These are phyloP conservation scores for Chenopodium berlandieri DNA, from an alignment of 148 eudicot genomes.

Conservation along the genomic window DNA sequence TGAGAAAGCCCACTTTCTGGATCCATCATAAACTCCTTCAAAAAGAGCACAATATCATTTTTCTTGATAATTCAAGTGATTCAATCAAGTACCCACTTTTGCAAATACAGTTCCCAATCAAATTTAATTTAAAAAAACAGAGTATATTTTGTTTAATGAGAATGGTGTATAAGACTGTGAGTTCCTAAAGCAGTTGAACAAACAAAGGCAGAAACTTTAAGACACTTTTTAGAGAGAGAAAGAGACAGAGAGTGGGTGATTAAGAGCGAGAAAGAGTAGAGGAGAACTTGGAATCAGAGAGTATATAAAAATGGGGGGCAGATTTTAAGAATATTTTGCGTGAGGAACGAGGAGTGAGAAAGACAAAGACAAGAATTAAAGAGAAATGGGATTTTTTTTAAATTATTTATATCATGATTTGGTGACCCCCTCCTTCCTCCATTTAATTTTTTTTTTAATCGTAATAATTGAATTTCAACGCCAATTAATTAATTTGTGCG, in stretches of 20 bases:
- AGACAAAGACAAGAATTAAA: not conserved
- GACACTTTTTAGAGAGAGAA: not conserved
- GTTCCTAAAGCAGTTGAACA: constrained; percentile 33
- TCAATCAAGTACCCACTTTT: constrained; percentile 31
- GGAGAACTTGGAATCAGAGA: constrained; percentile 16
- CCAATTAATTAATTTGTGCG: no score
- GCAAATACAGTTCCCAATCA: constrained; percentile 29
- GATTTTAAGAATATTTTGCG: constrained; percentile 25
- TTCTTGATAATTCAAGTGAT: constrained; percentile 29
- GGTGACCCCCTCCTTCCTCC: not conserved
- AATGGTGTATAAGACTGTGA: constrained; percentile 5
- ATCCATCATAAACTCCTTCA: constrained; percentile 66
- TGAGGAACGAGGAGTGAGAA: constrained; percentile 9
- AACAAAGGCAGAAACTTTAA: constrained; percentile 20
- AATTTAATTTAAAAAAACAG: constrained; percentile 12
- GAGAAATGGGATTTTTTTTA: not conserved
- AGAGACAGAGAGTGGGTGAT: constrained; percentile 15
- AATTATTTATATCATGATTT: not conserved
- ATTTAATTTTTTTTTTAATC: no score
- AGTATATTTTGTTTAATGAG: not conserved
- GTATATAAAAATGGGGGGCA: not conserved
- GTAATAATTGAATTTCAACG: no score
- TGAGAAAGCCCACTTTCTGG: constrained; percentile 69
- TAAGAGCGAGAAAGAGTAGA: constrained; percentile 4
- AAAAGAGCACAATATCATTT: constrained; percentile 35